Evolutionary conservation across 768 basidiomycete species (phyloP).

Genomic region (Lepiota venenata): DNA sequence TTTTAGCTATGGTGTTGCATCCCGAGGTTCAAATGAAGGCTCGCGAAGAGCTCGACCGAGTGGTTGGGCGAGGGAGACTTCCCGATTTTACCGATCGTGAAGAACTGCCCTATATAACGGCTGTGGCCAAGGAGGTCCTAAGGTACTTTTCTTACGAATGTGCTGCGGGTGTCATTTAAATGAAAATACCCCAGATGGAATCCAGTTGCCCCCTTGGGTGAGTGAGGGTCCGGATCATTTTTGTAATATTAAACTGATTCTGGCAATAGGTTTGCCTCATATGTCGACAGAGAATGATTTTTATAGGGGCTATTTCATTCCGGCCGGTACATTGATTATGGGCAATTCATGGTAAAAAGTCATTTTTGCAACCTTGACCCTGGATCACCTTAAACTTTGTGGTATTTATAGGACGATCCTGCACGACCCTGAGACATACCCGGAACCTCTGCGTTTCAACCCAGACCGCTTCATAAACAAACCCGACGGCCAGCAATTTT

Average conservation of each 20-base stretch:
- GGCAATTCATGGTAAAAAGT: conserved; percentile 37
- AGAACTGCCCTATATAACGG: conserved; percentile 38
- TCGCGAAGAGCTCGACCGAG: conserved; percentile 27
- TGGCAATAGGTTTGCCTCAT: conserved; percentile 29
- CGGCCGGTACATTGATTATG: conserved; percentile 40
- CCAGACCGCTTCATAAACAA: conserved; percentile 43
- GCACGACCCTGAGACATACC: conserved; percentile 42
- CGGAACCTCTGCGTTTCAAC: conserved; percentile 44
- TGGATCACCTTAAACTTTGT: neutral
- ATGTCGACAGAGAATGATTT: conserved; percentile 37
- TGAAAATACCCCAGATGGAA: conserved; percentile 20
- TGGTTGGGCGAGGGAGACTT: conserved; percentile 26
- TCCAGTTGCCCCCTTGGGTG: conserved; percentile 29
- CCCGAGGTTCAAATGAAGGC: conserved; percentile 30
- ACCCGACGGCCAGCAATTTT: conserved; percentile 23
- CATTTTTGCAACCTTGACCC: neutral
- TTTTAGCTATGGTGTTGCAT: conserved; percentile 33
- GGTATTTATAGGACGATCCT: conserved; percentile 40
- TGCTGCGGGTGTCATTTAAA: neutral
- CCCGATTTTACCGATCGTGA: conserved; percentile 25
- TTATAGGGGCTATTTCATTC: conserved; percentile 40
- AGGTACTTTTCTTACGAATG: conserved; percentile 18
- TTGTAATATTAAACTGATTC: neutral
- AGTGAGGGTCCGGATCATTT: neutral
- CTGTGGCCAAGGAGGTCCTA: conserved; percentile 35